phyloP scores from a whole-genome alignment of 164 flowering plant species.

The Sextonia rubra region DNA sequence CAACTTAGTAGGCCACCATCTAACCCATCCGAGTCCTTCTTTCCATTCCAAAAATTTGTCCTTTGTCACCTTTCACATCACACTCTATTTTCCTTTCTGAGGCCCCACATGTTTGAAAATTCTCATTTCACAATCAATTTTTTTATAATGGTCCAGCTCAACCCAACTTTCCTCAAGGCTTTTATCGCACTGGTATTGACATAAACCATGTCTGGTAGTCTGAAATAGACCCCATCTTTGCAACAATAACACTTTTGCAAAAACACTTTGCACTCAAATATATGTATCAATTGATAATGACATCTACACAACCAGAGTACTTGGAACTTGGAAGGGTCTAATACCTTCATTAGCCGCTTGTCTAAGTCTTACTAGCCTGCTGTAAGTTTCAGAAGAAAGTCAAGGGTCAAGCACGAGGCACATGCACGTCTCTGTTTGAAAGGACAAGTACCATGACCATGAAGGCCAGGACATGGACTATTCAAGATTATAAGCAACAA shows the following conservation, averaged over 20 bases:
- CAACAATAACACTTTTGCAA: too few relatives aligned
- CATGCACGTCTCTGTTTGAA: background rate
- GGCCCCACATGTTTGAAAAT: constrained; percentile 17
- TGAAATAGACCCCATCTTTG: background rate
- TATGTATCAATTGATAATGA: too few relatives aligned
- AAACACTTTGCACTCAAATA: background rate
- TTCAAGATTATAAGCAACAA: background rate
- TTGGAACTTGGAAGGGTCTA: background rate
- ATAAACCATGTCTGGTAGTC: background rate
- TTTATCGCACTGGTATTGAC: constrained; percentile 8
- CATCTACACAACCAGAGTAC: background rate
- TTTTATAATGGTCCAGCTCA: constrained; percentile 7
- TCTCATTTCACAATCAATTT: background rate
- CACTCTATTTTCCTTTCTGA: background rate
- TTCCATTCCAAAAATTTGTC: background rate
- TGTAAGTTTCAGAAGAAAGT: background rate
- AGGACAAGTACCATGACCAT: background rate
- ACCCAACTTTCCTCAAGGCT: constrained; percentile 17
- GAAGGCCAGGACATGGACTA: background rate
- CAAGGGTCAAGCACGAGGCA: background rate
- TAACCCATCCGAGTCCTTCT: background rate
- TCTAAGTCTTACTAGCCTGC: too few relatives aligned
- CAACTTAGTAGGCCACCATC: constrained; percentile 26
- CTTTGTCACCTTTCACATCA: background rate
- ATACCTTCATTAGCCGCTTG: background rate